Conservation (phyloP, 345 rosid species). For the Fremontodendron californicum region DNA sequence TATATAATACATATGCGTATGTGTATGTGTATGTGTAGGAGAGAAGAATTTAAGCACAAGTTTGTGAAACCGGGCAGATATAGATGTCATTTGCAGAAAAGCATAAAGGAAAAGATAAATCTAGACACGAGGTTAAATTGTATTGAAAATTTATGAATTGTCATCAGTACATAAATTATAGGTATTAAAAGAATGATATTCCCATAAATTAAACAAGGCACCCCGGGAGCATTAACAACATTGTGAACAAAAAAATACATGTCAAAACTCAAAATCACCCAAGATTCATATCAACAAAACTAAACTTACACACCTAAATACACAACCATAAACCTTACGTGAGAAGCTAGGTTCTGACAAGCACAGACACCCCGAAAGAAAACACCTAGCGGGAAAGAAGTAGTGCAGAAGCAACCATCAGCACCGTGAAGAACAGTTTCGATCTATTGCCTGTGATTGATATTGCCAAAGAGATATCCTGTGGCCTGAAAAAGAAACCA, state of each 20-base stretch:
- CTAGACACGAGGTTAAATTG: no score
- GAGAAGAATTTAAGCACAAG: no score
- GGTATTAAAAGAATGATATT: conserved; percentile 39
- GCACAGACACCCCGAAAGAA: conserved; percentile 3
- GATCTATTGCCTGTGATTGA: conserved; percentile 19
- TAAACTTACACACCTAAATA: conserved; percentile 34
- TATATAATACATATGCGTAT: no score
- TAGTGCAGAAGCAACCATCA: conserved; percentile 27
- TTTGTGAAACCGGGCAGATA: neutral
- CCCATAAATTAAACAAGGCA: conserved; percentile 27
- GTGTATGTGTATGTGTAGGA: no score
- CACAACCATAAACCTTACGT: conserved; percentile 30
- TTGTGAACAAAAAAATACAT: neutral
- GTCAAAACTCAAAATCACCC: conserved; percentile 25
- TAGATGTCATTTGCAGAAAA: neutral
- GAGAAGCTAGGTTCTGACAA: conserved; percentile 18
- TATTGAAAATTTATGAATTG: no score
- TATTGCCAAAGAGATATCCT: conserved; percentile 52
- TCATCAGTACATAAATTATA: no score
- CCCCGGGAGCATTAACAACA: conserved; percentile 12
- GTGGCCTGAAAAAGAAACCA: conserved; percentile 68
- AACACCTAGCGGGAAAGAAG: conserved; percentile 19
- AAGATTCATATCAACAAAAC: conserved; percentile 29
- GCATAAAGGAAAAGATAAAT: neutral
- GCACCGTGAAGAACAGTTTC: conserved; percentile 31